A percentile compares a stretch with the other conserved stretches of the same genome.
phyloP scores from a whole-genome alignment of 2,329 filamentous ascomycete species.

The Colletotrichum lindemuthianum region DNA sequence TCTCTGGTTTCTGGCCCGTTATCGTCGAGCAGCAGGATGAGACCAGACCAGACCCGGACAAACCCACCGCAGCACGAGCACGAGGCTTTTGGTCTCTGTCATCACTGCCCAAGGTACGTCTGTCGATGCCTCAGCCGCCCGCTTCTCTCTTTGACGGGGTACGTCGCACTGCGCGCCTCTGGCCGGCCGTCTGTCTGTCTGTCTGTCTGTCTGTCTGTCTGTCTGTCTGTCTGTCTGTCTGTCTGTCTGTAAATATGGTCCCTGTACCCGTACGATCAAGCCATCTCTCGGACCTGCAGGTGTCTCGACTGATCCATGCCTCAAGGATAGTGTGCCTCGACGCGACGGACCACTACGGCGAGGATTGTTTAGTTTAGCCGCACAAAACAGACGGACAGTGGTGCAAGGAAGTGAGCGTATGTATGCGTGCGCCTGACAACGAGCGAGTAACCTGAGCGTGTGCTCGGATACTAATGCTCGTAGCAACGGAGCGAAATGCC shows the following conservation, averaged over 20 bases:
- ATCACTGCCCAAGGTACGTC: background rate
- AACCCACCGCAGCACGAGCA: slow-evolving; percentile 16
- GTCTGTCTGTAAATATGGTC: slow-evolving; percentile 9
- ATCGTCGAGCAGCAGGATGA: slow-evolving; percentile 15
- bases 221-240: slow-evolving; percentile 9
- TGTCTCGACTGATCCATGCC: slow-evolving; percentile 26
- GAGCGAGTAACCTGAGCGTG: slow-evolving; percentile 17
- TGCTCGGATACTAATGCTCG: slow-evolving; percentile 21
- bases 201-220: slow-evolving; percentile 7
- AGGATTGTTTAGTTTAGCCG: too few relatives aligned
- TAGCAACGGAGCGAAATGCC: slow-evolving; percentile 14
- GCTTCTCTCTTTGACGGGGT: background rate
- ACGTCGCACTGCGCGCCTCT: background rate
- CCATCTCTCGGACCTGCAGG: slow-evolving; percentile 31
- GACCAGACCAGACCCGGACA: slow-evolving; percentile 23
- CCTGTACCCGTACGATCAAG: slow-evolving; percentile 21
- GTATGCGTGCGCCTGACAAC: slow-evolving; percentile 7
- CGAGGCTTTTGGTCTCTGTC: background rate
- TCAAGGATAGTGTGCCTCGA: too few relatives aligned
- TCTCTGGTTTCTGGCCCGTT: slow-evolving; percentile 22
- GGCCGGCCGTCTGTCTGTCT: slow-evolving; percentile 1
- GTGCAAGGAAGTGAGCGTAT: slow-evolving; percentile 2
- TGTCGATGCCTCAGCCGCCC: too few relatives aligned
- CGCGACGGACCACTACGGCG: too few relatives aligned
- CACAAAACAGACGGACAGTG: background rate